A percentile compares a stretch with the other conserved stretches of the same genome.
Evolutionary conservation across 129 eudicot genomes (phyloP).

Genomic region (Gnaphalium uliginosum): DNA sequence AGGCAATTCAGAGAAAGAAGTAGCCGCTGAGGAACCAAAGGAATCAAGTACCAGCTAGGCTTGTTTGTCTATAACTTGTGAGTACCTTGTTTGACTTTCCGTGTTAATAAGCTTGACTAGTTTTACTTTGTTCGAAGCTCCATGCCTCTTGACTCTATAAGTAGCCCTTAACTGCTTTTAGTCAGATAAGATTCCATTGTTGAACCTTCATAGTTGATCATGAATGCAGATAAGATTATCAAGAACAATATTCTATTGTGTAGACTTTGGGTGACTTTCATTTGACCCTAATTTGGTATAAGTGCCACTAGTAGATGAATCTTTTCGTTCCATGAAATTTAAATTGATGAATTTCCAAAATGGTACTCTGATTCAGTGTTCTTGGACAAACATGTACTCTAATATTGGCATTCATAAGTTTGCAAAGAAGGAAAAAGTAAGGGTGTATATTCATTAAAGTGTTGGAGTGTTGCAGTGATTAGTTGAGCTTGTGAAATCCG

Average conservation of each 20-base stretch:
- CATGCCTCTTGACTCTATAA: neutral
- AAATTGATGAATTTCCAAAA: neutral
- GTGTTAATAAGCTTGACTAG: neutral
- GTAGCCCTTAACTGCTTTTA: neutral
- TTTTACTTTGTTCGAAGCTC: neutral
- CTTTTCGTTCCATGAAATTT: neutral
- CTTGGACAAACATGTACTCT: neutral
- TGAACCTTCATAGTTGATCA: neutral
- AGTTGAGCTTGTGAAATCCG: neutral
- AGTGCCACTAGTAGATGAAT: neutral
- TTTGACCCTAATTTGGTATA: neutral
- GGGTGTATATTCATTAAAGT: neutral
- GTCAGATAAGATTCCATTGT: neutral
- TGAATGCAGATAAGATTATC: neutral
- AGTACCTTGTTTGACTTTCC: neutral
- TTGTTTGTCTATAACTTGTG: neutral
- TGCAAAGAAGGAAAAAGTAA: neutral
- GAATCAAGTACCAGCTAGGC: conserved; percentile 50
- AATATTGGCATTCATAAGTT: neutral
- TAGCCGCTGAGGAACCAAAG: conserved; percentile 53
- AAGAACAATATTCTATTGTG: neutral
- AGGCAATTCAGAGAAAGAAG: conserved; percentile 50
- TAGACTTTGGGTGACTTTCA: neutral
- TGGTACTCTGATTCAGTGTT: neutral
- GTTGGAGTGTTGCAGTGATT: neutral